Evolutionary conservation across 164 flowering plant genomes (phyloP).

Genomic region (Magnolia kwangsiensis): DNA sequence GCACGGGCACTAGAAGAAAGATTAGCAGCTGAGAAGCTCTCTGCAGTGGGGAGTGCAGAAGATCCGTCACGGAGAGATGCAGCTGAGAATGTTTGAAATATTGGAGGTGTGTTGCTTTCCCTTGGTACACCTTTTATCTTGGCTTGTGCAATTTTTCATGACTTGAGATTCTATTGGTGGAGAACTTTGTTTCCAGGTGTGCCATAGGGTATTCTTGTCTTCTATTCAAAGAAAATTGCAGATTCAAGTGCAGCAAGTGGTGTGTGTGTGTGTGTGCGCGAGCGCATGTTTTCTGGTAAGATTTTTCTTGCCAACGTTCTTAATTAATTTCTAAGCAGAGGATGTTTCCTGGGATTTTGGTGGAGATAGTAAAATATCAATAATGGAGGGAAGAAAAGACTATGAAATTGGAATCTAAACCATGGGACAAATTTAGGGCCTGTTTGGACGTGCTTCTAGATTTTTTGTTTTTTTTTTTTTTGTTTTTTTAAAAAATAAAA

Average conservation of each 20-base stretch:
- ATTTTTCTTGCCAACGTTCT: background rate
- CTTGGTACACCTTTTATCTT: background rate
- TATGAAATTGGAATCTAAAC: too few species aligned
- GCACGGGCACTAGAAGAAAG: constrained; percentile 94
- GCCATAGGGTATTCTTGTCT: too few species aligned
- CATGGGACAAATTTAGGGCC: too few species aligned
- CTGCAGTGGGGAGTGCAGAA: constrained; percentile 34
- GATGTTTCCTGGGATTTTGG: background rate
- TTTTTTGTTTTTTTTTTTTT: too few species aligned
- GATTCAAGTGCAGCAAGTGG: background rate
- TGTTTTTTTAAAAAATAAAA: too few species aligned
- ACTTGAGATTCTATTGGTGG: background rate
- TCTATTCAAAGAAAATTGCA: too few species aligned
- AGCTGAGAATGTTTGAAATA: constrained; percentile 50
- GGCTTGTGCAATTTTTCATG: background rate
- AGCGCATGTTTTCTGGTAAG: background rate
- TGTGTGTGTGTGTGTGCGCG: background rate
- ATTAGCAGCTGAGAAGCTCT: constrained; percentile 63
- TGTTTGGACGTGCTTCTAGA: too few species aligned
- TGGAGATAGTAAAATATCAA: background rate
- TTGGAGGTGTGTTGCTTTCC: background rate
- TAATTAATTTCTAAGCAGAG: background rate
- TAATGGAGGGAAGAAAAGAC: background rate
- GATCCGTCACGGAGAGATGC: constrained; percentile 46
- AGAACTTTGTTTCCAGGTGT: too few species aligned